Evolutionary conservation across 495 filamentous ascomycete species (phyloP), one percentile per base, ranked within the genome.

Genomic region (Lophiostoma macrostomum): DNA sequence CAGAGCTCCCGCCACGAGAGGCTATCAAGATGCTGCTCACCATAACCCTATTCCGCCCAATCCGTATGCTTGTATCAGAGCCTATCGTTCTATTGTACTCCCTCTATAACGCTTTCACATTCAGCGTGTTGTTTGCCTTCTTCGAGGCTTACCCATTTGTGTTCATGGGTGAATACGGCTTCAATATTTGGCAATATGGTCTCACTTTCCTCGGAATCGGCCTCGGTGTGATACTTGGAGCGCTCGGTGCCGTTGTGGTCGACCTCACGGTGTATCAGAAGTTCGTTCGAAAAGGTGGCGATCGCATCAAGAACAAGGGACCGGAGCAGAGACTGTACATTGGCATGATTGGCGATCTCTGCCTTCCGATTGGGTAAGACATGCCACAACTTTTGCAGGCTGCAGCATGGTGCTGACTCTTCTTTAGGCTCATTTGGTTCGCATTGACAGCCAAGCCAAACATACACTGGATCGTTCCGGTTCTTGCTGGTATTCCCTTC

Each of bases 51-150:
- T 25, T 80, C 19, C 74, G 82, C 3, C 84, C 84, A 0, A 32
- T 83, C 0, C 64, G 73, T 34, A 86, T 87, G 84, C 67, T 86
- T 25, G 25, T 80, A 5, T 76, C 71, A 0, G 83, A 86, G 55
- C 82, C 84, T 6, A 85, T 86, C 50, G 83, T 86, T 31, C 61
- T 69, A 14, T 76, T 79, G 12, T 71, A 80, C 22, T 79, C 71
- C 19, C 58, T 87, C 12, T 87, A 87, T 61, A 70, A 75, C 1
- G 70, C 75, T 1, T 85, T 82, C 61, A 76, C 77, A 45, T 87
- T 85, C 50, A 74, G 74, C 4, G 76, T 82, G 0, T 72, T 87
- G 1, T 86, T 80, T 53, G 71, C 69, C 18, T 86, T 85, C 69
- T 84, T 87, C 52, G 79, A 77, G 4, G 80, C 80, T 0, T 74